Evolutionary conservation across 805 yeast genomes (phyloP).

Genomic region (Suhomyces kilbournensis): DNA sequence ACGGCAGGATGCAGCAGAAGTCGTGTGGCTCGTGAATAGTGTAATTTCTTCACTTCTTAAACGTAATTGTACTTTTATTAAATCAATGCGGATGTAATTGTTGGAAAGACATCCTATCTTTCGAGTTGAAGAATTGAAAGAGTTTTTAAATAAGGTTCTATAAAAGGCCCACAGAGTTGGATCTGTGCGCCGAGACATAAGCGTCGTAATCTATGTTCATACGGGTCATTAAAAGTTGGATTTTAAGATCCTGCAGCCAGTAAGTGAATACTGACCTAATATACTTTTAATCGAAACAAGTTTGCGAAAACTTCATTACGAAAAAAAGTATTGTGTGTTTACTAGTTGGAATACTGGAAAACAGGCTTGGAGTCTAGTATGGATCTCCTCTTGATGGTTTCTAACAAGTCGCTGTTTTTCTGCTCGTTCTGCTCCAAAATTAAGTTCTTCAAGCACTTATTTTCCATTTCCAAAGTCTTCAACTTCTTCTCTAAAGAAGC

Average conservation of each 20-base stretch:
- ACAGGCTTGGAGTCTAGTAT: constrained; percentile 19
- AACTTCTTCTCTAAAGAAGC: constrained; percentile 66
- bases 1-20: too few relatives aligned
- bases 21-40: too few relatives aligned
- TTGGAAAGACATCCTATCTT: constrained; percentile 14
- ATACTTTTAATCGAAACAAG: too few relatives aligned
- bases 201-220: constrained; percentile 15
- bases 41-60: too few relatives aligned
- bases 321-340: too few relatives aligned
- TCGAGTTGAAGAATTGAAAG: constrained; percentile 14
- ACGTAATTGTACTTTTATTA: not conserved
- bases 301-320: too few relatives aligned
- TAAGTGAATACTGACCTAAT: not conserved
- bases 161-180: constrained; percentile 10
- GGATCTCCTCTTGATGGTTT: constrained; percentile 25
- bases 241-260: constrained; percentile 17
- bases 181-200: constrained; percentile 11
- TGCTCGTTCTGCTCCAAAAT: constrained; percentile 70
- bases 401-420: constrained; percentile 27
- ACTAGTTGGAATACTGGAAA: constrained; percentile 31
- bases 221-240: constrained; percentile 38
- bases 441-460: constrained; percentile 74
- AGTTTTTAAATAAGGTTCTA: constrained; percentile 6
- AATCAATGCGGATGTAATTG: constrained; percentile 9
- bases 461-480: constrained; percentile 89